Percentiles rank a stretch among this genome's conserved stretches.
Evolutionary conservation across 176 grass and related monocot species (phyloP).

Genomic region (Ensete ventricosum): DNA sequence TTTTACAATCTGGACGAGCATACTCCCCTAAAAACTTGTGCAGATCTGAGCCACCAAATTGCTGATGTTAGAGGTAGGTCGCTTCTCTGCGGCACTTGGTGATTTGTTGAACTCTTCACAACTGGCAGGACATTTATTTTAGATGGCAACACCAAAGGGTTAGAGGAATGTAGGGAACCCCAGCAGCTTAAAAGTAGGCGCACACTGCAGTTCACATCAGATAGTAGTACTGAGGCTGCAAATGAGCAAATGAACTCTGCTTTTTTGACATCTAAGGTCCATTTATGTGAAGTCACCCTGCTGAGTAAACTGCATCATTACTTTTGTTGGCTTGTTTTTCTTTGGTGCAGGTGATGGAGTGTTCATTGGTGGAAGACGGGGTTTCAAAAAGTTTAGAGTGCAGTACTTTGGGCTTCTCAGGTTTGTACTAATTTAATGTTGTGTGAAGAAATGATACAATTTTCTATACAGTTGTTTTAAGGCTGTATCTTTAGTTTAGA

Average conservation of each 20-base stretch:
- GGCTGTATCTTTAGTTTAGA: constrained; percentile 24
- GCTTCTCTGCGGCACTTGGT: background rate
- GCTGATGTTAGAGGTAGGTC: constrained; percentile 51
- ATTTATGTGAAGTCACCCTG: too few species aligned
- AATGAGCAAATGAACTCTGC: background rate
- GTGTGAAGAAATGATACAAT: background rate
- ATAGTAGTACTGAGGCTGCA: constrained; percentile 37
- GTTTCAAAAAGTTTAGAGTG: constrained; percentile 46
- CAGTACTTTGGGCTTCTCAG: constrained; percentile 48
- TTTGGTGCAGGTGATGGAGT: constrained; percentile 34
- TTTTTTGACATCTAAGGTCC: constrained; percentile 6
- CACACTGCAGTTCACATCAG: constrained; percentile 79
- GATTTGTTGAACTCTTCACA: constrained; percentile 16
- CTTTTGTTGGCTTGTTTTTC: background rate
- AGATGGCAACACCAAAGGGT: constrained; percentile 47
- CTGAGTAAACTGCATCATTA: too few species aligned
- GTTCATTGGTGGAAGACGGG: constrained; percentile 41
- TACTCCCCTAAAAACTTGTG: constrained; percentile 81
- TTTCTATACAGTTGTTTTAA: background rate
- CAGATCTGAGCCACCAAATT: constrained; percentile 46
- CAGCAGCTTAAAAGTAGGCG: constrained; percentile 72
- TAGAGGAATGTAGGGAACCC: constrained; percentile 62
- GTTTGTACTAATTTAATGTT: constrained; percentile 16
- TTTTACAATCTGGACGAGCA: constrained; percentile 63
- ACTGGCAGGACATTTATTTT: constrained; percentile 13